A percentile compares a stretch with the other conserved stretches of the same genome.
Evolutionary conservation across 495 filamentous ascomycete genomes (phyloP).

Genomic region (Sabuloglossum arenarium): DNA sequence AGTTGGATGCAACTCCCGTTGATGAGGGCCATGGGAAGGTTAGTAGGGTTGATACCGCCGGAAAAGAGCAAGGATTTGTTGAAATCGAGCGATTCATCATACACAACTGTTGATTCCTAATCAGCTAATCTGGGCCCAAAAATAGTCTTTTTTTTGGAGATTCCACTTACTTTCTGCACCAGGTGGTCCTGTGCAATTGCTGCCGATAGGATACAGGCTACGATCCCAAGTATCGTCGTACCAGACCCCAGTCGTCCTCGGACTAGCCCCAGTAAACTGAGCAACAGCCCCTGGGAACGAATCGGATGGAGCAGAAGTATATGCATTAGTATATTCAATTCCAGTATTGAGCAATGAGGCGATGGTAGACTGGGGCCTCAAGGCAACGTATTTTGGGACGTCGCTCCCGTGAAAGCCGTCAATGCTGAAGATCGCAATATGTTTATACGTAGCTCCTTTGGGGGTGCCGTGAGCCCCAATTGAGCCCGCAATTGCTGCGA

Average conservation of each 20-base stretch:
- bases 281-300: slow-evolving; percentile 16
- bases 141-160: neutral
- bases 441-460: slow-evolving; percentile 14
- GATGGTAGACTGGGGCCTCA: slow-evolving; percentile 13
- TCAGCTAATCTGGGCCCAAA: neutral
- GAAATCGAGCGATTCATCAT: slow-evolving; percentile 15
- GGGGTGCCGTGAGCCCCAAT: neutral
- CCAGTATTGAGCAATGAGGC: slow-evolving; percentile 12
- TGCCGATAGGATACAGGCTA: slow-evolving; percentile 13
- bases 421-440: slow-evolving; percentile 14
- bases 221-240: slow-evolving; percentile 19
- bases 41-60: slow-evolving; percentile 16
- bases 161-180: slow-evolving; percentile 13
- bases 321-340: slow-evolving; percentile 16
- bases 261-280: slow-evolving; percentile 15
- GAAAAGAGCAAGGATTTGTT: slow-evolving; percentile 14
- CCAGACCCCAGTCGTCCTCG: slow-evolving; percentile 18
- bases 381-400: slow-evolving; percentile 13
- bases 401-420: slow-evolving; percentile 14
- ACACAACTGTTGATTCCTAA: slow-evolving; percentile 9
- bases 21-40: slow-evolving; percentile 14
- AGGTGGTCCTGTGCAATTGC: slow-evolving; percentile 13
- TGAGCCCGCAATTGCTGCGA: neutral
- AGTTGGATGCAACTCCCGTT: slow-evolving; percentile 11
- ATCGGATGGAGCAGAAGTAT: slow-evolving; percentile 16